Percentiles rank a stretch among this genome's conserved stretches.
Conservation (phyloP, 352 stramenopile species). For the Thraustotheca clavata region DNA sequence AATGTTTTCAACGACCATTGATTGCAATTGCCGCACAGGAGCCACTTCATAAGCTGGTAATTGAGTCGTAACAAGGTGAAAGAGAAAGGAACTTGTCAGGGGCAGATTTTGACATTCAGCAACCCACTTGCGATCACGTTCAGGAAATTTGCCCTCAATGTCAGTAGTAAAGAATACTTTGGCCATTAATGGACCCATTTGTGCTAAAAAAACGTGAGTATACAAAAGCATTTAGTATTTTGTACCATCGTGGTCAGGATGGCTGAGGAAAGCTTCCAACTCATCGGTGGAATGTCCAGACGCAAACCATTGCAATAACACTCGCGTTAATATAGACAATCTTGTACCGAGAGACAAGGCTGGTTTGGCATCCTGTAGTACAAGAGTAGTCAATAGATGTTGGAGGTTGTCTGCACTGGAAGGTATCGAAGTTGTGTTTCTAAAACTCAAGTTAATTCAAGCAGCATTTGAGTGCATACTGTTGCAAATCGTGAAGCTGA, state of each 20-base stretch:
- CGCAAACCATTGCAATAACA: constrained; percentile 81
- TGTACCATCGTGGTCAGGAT: constrained; percentile 25
- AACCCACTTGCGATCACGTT: constrained; percentile 71
- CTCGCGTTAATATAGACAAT: constrained; percentile 55
- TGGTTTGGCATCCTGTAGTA: constrained; percentile 30
- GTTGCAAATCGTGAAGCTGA: constrained; percentile 45
- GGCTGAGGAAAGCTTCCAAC: constrained; percentile 57
- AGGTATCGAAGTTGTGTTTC: neutral
- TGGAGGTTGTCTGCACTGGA: constrained; percentile 39
- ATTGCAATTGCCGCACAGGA: no score
- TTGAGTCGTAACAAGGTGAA: constrained; percentile 57
- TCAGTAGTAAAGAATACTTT: constrained; percentile 68
- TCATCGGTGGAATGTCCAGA: constrained; percentile 45
- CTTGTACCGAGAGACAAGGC: neutral
- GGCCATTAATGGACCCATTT: constrained; percentile 30
- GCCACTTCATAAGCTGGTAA: constrained; percentile 27
- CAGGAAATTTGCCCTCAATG: constrained; percentile 42
- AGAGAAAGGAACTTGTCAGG: constrained; percentile 75
- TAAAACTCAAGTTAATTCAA: neutral
- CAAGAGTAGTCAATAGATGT: constrained; percentile 44
- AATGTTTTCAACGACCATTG: constrained; percentile 71
- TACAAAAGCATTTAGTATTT: neutral
- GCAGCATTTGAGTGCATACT: constrained; percentile 1
- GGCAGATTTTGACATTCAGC: constrained; percentile 58
- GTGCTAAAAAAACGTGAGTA: neutral